Percentiles rank a stretch among this genome's conserved stretches.
Evolutionary conservation across 768 basidiomycete genomes (phyloP).

Genomic region (Hygrophoropsis aurantiaca): DNA sequence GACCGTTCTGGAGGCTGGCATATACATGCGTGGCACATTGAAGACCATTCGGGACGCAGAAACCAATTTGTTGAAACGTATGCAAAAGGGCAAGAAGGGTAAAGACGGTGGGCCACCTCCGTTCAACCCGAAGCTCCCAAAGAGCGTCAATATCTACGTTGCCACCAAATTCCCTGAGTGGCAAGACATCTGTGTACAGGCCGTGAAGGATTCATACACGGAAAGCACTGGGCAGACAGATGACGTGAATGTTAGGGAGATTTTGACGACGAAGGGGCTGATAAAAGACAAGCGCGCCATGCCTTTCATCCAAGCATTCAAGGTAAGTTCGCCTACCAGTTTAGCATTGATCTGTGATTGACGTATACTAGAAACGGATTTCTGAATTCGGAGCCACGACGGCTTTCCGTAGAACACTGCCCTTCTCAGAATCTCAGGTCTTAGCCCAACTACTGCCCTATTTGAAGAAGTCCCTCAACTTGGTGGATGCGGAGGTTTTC

Average conservation of each 20-base stretch:
- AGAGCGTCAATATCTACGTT: slow-evolving; percentile 86
- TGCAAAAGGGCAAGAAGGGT: slow-evolving; percentile 73
- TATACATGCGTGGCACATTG: slow-evolving; percentile 88
- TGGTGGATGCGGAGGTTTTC: slow-evolving; percentile 70
- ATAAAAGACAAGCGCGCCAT: slow-evolving; percentile 95
- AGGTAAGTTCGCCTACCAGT: slow-evolving; percentile 49
- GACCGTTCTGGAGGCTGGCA: slow-evolving; percentile 65
- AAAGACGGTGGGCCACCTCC: slow-evolving; percentile 39
- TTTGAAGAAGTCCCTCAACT: slow-evolving; percentile 70
- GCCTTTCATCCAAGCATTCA: slow-evolving; percentile 93
- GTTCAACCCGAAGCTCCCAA: slow-evolving; percentile 86
- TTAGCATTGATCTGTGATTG: slow-evolving; percentile 2
- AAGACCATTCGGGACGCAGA: slow-evolving; percentile 93
- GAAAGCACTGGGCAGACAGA: slow-evolving; percentile 66
- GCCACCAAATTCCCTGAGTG: slow-evolving; percentile 90
- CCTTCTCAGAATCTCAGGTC: slow-evolving; percentile 80
- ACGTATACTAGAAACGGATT: slow-evolving; percentile 72
- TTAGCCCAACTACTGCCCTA: slow-evolving; percentile 74
- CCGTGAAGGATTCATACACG: slow-evolving; percentile 68
- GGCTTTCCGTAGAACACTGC: slow-evolving; percentile 80
- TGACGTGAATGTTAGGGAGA: slow-evolving; percentile 72
- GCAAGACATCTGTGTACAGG: slow-evolving; percentile 83
- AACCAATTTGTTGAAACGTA: slow-evolving; percentile 70
- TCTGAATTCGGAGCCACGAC: slow-evolving; percentile 68
- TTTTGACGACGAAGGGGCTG: slow-evolving; percentile 68